phyloP scores from a whole-genome alignment of 257 asterid genomes.

The Voacanga thouarsii region DNA sequence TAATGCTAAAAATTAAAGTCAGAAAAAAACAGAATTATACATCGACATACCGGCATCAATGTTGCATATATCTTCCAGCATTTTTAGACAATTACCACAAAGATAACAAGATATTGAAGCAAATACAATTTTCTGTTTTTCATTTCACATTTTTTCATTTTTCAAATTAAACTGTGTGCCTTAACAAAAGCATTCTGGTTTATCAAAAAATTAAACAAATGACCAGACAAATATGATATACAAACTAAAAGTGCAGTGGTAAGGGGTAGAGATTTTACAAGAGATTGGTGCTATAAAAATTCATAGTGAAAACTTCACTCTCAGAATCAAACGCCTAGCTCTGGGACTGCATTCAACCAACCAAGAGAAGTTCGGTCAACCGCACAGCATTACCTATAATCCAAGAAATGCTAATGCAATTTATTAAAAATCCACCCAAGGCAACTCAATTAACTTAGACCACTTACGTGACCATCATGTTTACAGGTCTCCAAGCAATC shows the following conservation, averaged over 20 bases:
- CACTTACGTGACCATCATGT: background rate
- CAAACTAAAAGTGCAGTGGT: background rate
- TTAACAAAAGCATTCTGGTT: background rate
- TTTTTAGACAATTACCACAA: no score
- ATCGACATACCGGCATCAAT: no score
- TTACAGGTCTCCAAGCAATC: background rate
- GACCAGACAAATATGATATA: background rate
- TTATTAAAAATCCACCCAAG: background rate
- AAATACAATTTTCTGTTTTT: background rate
- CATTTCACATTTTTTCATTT: background rate
- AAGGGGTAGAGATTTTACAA: background rate
- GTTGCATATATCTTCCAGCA: no score
- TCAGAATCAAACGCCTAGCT: background rate
- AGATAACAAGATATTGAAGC: background rate
- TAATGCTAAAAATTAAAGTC: no score
- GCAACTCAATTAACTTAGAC: background rate
- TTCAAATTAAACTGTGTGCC: background rate
- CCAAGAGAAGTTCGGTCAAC: background rate
- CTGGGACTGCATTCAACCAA: background rate
- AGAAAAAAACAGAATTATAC: no score
- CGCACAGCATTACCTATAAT: background rate
- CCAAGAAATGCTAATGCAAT: background rate
- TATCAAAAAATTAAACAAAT: background rate
- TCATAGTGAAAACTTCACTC: background rate
- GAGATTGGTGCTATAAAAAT: background rate